Percentiles rank a stretch among this genome's conserved stretches.
phyloP scores from a whole-genome alignment of 2,329 filamentous ascomycete species.

The Pseudogymnoascus sp. region DNA sequence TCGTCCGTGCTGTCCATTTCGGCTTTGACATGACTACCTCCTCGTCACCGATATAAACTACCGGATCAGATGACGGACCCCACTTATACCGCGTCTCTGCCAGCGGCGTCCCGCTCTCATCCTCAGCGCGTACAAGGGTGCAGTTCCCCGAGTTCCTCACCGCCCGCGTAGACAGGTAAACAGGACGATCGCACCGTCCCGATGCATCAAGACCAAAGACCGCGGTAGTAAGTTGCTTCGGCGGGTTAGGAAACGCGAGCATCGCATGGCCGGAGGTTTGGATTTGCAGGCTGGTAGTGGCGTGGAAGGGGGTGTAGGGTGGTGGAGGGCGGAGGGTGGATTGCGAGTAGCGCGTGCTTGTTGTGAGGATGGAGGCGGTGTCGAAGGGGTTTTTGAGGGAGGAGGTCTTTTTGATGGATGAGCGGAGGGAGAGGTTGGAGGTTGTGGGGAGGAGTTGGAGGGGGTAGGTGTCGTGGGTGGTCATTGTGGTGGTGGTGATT shows the following conservation, averaged over 20 bases:
- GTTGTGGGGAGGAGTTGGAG: background rate
- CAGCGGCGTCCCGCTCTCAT: conserved; percentile 29
- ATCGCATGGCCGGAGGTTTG: conserved; percentile 36
- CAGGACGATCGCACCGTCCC: conserved; percentile 30
- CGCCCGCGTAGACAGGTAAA: conserved; percentile 44
- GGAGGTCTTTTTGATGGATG: background rate
- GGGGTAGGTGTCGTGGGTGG: background rate
- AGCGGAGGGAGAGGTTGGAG: background rate
- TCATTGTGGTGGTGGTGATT: background rate
- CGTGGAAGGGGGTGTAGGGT: conserved; percentile 27
- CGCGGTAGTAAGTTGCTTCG: conserved; percentile 28
- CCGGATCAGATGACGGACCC: background rate
- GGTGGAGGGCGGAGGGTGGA: conserved; percentile 4
- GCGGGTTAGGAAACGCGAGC: conserved; percentile 22
- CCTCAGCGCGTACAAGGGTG: conserved; percentile 37
- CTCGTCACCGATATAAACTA: background rate
- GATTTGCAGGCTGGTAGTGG: conserved; percentile 40
- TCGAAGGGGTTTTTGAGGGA: conserved; percentile 1
- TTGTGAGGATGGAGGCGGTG: background rate
- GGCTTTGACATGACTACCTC: conserved; percentile 24
- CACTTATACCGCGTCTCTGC: conserved; percentile 44
- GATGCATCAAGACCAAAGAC: conserved; percentile 31
- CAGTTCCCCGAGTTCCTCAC: conserved; percentile 38
- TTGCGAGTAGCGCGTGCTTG: background rate
- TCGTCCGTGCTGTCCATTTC: conserved; percentile 36